Conservation (phyloP, 2,329 filamentous ascomycete species). For the Arachnomyces sp. region DNA sequence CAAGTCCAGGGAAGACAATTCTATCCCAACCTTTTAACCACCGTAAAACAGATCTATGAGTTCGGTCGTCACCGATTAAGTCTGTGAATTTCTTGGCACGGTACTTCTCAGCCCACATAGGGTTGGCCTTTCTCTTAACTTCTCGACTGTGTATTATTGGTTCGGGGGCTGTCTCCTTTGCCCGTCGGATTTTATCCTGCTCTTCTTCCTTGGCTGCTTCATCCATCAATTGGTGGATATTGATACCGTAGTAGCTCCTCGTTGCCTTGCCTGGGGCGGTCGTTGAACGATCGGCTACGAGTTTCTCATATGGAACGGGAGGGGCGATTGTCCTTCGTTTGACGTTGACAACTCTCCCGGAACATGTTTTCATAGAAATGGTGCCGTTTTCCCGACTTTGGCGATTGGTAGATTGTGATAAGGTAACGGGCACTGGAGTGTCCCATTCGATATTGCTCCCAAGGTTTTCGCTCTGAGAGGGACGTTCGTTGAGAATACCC, state of each 20-base stretch:
- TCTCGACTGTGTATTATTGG: slow-evolving; percentile 12
- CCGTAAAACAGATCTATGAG: slow-evolving; percentile 77
- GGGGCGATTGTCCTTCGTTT: slow-evolving; percentile 27
- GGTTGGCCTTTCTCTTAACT: slow-evolving; percentile 24
- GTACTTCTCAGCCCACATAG: slow-evolving; percentile 95
- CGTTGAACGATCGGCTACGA: slow-evolving; percentile 46
- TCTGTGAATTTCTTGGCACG: slow-evolving; percentile 86
- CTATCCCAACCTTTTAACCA: slow-evolving; percentile 95
- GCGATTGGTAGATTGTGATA: neutral
- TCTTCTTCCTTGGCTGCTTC: slow-evolving; percentile 56
- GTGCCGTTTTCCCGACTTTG: slow-evolving; percentile 10
- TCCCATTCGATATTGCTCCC: slow-evolving; percentile 1
- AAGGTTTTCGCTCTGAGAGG: slow-evolving; percentile 2
- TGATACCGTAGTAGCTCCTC: slow-evolving; percentile 77
- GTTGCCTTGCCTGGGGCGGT: slow-evolving; percentile 46
- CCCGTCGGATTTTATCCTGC: slow-evolving; percentile 13
- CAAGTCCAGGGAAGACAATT: slow-evolving; percentile 75
- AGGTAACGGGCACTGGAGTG: slow-evolving; percentile 1
- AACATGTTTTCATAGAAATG: slow-evolving; percentile 38
- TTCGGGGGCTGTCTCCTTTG: no score
- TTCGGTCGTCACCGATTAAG: slow-evolving; percentile 86
- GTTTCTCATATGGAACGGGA: slow-evolving; percentile 42
- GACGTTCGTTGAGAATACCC: slow-evolving; percentile 7
- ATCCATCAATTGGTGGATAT: slow-evolving; percentile 76
- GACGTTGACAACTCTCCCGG: slow-evolving; percentile 41